These are phyloP conservation scores for Claviceps digitariae DNA, from an alignment of 2,329 filamentous ascomycete genomes.

Conservation along the genomic window DNA sequence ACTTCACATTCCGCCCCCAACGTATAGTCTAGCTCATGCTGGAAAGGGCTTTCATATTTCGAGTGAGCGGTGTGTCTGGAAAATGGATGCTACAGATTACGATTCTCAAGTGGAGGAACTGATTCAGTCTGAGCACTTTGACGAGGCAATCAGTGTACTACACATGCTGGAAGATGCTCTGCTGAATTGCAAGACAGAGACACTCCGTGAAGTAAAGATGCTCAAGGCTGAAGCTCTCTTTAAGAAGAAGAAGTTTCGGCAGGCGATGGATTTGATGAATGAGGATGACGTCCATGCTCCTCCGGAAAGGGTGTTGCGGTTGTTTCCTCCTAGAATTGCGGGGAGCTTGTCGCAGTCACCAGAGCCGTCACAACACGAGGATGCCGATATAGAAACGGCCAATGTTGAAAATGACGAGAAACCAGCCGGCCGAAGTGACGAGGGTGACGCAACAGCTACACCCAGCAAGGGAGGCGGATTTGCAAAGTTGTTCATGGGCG, in stretches of 20 bases:
- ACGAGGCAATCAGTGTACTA: slow-evolving; percentile 85
- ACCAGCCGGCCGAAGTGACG: slow-evolving; percentile 14
- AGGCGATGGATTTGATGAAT: slow-evolving; percentile 78
- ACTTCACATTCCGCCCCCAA: slow-evolving; percentile 84
- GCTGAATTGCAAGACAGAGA: slow-evolving; percentile 66
- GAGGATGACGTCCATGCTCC: slow-evolving; percentile 76
- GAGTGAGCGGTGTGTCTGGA: slow-evolving; percentile 86
- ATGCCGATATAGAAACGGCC: slow-evolving; percentile 25
- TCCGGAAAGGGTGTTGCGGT: slow-evolving; percentile 70
- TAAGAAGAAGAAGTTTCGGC: slow-evolving; percentile 65
- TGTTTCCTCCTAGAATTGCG: slow-evolving; percentile 75
- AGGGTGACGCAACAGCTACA: slow-evolving; percentile 16
- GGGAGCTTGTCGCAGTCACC: slow-evolving; percentile 57
- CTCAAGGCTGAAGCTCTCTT: slow-evolving; percentile 82
- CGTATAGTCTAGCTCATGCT: slow-evolving; percentile 85
- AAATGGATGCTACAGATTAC: slow-evolving; percentile 88
- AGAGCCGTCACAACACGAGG: slow-evolving; percentile 24
- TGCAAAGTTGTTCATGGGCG: slow-evolving; percentile 38
- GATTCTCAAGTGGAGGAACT: slow-evolving; percentile 79
- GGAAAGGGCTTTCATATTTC: slow-evolving; percentile 91
- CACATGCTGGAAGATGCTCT: slow-evolving; percentile 87
- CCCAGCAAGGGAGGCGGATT: slow-evolving; percentile 32
- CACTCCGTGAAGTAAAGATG: slow-evolving; percentile 77
- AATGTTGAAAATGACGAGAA: slow-evolving; percentile 17
- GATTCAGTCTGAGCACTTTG: slow-evolving; percentile 57